Evolutionary conservation across 805 yeast species (phyloP).

Genomic region (Candida suzukii): DNA sequence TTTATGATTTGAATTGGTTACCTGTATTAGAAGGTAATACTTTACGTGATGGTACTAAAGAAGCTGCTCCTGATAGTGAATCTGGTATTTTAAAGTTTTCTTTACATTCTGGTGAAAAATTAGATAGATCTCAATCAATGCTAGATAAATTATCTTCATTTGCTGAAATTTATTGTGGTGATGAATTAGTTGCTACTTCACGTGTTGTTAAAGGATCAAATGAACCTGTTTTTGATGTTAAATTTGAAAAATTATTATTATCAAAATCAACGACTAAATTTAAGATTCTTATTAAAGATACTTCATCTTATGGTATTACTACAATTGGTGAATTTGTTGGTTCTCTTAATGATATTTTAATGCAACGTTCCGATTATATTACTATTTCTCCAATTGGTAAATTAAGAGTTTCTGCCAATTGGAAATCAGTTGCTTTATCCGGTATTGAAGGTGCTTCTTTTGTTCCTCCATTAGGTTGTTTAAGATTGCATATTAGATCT

Average conservation of each 20-base stretch:
- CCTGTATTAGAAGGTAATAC: conserved; percentile 38
- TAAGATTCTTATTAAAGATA: conserved; percentile 54
- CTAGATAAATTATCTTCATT: conserved; percentile 53
- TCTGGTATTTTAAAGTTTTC: conserved; percentile 65
- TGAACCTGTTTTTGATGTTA: conserved; percentile 67
- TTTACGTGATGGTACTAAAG: conserved; percentile 43
- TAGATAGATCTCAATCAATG: conserved; percentile 47
- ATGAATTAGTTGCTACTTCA: conserved; percentile 44
- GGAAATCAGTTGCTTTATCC: conserved; percentile 65
- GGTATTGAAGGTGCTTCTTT: conserved; percentile 39
- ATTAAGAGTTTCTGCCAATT: conserved; percentile 47
- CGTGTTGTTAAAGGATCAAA: conserved; percentile 61
- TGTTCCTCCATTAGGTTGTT: conserved; percentile 60
- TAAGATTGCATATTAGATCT: conserved; percentile 50
- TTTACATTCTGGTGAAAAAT: conserved; percentile 51
- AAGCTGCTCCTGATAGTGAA: conserved; percentile 50
- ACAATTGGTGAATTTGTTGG: conserved; percentile 48
- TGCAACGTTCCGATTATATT: conserved; percentile 46
- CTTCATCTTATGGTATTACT: conserved; percentile 40
- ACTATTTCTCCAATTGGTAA: conserved; percentile 46
- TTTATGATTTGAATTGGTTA: conserved; percentile 49
- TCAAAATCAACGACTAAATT: conserved; percentile 51
- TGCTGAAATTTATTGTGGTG: conserved; percentile 59
- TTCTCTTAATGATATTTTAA: conserved; percentile 46
- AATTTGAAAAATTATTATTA: conserved; percentile 53